These are phyloP conservation scores for Vaccinium darrowii DNA, from an alignment of 148 eudicot genomes.

Conservation along the genomic window DNA sequence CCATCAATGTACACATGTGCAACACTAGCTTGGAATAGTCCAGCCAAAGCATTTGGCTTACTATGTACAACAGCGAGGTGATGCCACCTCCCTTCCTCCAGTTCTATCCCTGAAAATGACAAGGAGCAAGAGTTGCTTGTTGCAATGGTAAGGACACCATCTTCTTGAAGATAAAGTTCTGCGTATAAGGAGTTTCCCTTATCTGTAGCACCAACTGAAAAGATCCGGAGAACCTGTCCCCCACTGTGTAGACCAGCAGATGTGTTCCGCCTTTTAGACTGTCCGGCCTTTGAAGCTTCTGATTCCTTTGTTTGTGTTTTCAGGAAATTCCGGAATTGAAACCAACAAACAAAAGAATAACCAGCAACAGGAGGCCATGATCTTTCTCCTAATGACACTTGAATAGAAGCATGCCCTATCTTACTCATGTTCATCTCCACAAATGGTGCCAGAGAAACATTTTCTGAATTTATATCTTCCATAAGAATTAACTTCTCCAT, in stretches of 20 bases:
- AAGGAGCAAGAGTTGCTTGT: slow-evolving; percentile 86
- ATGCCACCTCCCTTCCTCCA: slow-evolving; percentile 97
- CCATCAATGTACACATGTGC: slow-evolving; percentile 93
- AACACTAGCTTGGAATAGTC: slow-evolving; percentile 96
- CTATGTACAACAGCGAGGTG: slow-evolving; percentile 98
- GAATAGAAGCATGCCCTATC: slow-evolving; percentile 90
- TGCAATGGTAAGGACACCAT: slow-evolving; percentile 84
- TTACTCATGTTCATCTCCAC: slow-evolving; percentile 96
- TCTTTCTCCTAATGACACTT: slow-evolving; percentile 93
- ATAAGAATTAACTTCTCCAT: slow-evolving; percentile 78
- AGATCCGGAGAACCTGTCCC: slow-evolving; percentile 64
- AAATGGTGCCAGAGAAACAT: slow-evolving; percentile 87
- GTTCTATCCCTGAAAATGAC: slow-evolving; percentile 81
- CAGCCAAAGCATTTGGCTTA: slow-evolving; percentile 99
- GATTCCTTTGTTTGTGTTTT: slow-evolving; percentile 57
- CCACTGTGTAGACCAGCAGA: slow-evolving; percentile 45
- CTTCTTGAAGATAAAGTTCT: slow-evolving; percentile 89
- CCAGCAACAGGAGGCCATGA: slow-evolving; percentile 99
- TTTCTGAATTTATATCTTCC: slow-evolving; percentile 77
- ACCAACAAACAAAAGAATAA: slow-evolving; percentile 99
- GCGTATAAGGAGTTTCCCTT: slow-evolving; percentile 73
- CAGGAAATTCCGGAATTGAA: slow-evolving; percentile 75
- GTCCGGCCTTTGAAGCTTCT: slow-evolving; percentile 51
- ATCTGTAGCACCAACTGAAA: slow-evolving; percentile 86
- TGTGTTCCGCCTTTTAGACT: slow-evolving; percentile 36